phyloP scores from a whole-genome alignment of 495 filamentous ascomycete species.

The Haplographium delicatum region DNA sequence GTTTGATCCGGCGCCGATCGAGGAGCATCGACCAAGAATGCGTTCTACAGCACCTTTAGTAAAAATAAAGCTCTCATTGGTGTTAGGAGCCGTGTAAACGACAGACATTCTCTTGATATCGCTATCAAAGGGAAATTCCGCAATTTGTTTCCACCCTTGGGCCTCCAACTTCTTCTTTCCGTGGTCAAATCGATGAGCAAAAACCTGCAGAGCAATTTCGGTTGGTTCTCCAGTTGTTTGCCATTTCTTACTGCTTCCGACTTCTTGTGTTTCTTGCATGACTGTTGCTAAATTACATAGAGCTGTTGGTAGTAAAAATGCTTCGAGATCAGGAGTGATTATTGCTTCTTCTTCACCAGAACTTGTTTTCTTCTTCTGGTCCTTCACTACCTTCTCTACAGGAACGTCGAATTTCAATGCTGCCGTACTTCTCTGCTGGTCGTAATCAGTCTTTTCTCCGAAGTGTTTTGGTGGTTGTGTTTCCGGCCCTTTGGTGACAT shows the following conservation, averaged over 20 bases:
- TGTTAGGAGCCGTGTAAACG: slow-evolving; percentile 45
- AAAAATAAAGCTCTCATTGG: slow-evolving; percentile 50
- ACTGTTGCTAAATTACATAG: slow-evolving; percentile 76
- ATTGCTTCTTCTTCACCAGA: slow-evolving; percentile 23
- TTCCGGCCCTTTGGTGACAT: slow-evolving; percentile 37
- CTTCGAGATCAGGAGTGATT: slow-evolving; percentile 43
- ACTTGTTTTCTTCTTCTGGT: slow-evolving; percentile 21
- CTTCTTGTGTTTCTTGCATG: slow-evolving; percentile 46
- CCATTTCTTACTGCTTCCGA: slow-evolving; percentile 43
- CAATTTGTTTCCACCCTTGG: slow-evolving; percentile 56
- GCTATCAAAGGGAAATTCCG: slow-evolving; percentile 79
- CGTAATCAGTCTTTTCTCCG: slow-evolving; percentile 34
- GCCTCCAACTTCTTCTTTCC: slow-evolving; percentile 49
- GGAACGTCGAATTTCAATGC: slow-evolving; percentile 51
- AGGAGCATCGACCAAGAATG: slow-evolving; percentile 65
- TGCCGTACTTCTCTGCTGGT: slow-evolving; percentile 45
- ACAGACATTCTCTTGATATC: slow-evolving; percentile 82
- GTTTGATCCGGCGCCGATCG: slow-evolving; percentile 45
- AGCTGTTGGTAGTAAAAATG: slow-evolving; percentile 64
- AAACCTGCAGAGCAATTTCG: slow-evolving; percentile 78
- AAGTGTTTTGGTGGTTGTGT: not conserved
- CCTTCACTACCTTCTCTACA: slow-evolving; percentile 32
- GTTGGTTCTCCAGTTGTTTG: slow-evolving; percentile 76
- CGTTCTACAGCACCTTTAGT: slow-evolving; percentile 81
- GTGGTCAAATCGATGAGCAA: slow-evolving; percentile 63